Evolutionary conservation across 2,329 filamentous ascomycete species (phyloP), one percentile per base, ranked within the genome.

Genomic region (Pseudogymnoascus sp.): DNA sequence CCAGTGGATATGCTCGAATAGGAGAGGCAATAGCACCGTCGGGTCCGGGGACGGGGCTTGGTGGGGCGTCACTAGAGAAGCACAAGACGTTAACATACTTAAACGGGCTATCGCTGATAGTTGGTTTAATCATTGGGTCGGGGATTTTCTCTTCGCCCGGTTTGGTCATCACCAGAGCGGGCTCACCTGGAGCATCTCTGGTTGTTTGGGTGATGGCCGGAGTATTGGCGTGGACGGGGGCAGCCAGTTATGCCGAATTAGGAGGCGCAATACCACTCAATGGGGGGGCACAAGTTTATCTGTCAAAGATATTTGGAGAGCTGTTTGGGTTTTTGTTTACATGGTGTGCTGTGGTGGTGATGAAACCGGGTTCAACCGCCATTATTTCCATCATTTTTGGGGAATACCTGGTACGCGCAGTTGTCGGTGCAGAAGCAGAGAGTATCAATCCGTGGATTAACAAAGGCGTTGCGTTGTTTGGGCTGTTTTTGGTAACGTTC

Each of bases 331-430:
- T 99, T 71, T 78, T 97, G 34, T 99, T 97, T 74, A 95, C 92
- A 1, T 99, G 94, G 94, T 91, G 90, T 59, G 92, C 94, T 0
- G 91, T 97, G 14, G 82, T 94, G 63, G 94, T 99, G 11, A 78
- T 99, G 64, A 97, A 97, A 76, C 94, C 94, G 0, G 94, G 94
- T 2, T 89, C 90, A 38, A 87, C 91, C 8, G 94, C 94, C 64
- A 99, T 99, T 71, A 91, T 99, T 65, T 83, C 93, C 66, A 97
- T 99, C 67, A 97, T 99, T 70, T 97, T 97, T 79, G 94, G 94
- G 43, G 94, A 99, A 75, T 99, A 99, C 71, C 78, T 96, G n/a
- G 90, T 97, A 60, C 83, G 91, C 54, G 92, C 91, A 12, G 81
- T 89, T 43, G 87, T 96, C 62, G 92, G 92, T 7, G 86, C 91